phyloP scores from a whole-genome alignment of 1,284 basidiomycete species.

The Trichosporon faecale region DNA sequence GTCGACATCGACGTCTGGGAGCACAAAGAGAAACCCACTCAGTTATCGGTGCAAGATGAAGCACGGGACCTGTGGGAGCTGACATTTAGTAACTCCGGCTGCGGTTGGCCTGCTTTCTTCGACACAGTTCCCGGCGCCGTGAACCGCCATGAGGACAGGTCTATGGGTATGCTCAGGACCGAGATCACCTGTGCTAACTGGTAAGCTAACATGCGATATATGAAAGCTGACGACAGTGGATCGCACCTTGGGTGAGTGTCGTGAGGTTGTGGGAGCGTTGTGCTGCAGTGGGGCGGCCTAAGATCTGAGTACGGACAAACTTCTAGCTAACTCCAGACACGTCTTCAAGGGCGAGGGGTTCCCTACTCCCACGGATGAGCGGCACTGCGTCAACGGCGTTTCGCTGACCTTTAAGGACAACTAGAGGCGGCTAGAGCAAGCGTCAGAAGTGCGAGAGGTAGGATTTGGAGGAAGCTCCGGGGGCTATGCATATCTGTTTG shows the following conservation, averaged over 20 bases:
- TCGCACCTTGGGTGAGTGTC: slow-evolving; percentile 69
- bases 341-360: slow-evolving; percentile 85
- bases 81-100: slow-evolving; percentile 66
- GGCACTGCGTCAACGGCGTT: slow-evolving; percentile 84
- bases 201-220: slow-evolving; percentile 43
- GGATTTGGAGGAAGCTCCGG: background rate
- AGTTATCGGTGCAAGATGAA: too few species aligned
- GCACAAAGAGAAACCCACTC: too few species aligned
- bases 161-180: slow-evolving; percentile 52
- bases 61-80: too few species aligned
- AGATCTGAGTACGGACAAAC: too few species aligned
- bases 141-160: slow-evolving; percentile 54
- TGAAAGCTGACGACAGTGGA: slow-evolving; percentile 59
- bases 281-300: too few species aligned
- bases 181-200: slow-evolving; percentile 52
- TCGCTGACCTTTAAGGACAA: slow-evolving; percentile 71
- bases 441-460: too few species aligned
- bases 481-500: background rate
- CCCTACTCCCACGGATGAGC: slow-evolving; percentile 36
- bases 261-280: too few species aligned
- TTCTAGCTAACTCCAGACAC: slow-evolving; percentile 55
- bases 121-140: slow-evolving; percentile 91
- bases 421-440: slow-evolving; percentile 23
- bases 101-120: slow-evolving; percentile 97
- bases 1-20: background rate